Evolutionary conservation across 2,329 filamentous ascomycete genomes (phyloP), one percentile per base, ranked within the genome.

Genomic region (Xylaria sp.): DNA sequence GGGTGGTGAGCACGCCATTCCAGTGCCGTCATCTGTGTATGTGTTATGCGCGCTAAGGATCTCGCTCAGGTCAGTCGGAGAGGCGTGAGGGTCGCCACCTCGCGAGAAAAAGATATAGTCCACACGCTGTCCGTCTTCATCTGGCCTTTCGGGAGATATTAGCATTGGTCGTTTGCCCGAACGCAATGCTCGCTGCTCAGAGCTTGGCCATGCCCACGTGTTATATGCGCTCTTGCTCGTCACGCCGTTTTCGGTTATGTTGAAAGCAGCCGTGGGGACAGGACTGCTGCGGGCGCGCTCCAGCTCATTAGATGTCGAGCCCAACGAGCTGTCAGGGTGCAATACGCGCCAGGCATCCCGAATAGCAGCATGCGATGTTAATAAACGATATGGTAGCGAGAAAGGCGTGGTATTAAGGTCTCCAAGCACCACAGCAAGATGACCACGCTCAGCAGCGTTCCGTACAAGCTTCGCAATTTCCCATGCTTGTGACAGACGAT

Each of bases 321-420:
- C 94, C 33, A 97, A 77, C 1, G 93, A 92, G 50, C 91, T 94
- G 63, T 94, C 85, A 0, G 95, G 94, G 75, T 96, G 90, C 19
- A 96, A 77, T 31, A 91, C 84, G 57, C 91, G 87, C 95, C 95
- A 99, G 21, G 88, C 87, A 74, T 99, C 95, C 46, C 84, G 85
- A 28, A 96, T 89, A 14, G 89, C 89, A 9, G 89, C 87, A 73
- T 93, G 89, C 3, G 88, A 87, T 60, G 90, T 91, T 69, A 99
- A 89, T 67, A 98, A 83, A 57, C 88, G 86, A 78, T 98, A 92
- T 33, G 91, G 89, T 65, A 97, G 86, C 25, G 92, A 96, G 42
- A 90, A 78, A 0, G 95, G 95, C n/a, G 92, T 82, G 90, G 97
- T 96, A 79, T 98, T 98, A 80, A 98, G 97, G 79, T 98, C 95